These are phyloP conservation scores for Pneumocystis carinii DNA, from an alignment of 1,139 yeast genomes.

Conservation along the genomic window DNA sequence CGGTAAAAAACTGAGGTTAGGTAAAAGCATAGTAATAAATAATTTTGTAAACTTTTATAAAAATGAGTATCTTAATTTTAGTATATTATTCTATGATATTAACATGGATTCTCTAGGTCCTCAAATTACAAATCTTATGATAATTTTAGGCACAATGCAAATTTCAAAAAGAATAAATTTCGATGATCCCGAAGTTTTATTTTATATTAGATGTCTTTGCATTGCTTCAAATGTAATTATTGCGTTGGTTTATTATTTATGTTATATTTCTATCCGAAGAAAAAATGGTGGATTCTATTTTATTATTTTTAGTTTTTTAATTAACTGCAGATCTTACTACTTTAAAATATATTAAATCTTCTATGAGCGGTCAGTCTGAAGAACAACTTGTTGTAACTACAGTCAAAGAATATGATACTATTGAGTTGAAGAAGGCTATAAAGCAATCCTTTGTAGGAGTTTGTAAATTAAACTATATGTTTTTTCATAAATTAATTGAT, in stretches of 20 bases:
- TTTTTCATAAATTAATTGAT: background rate
- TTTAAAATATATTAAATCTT: constrained; percentile 77
- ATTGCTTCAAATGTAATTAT: constrained; percentile 51
- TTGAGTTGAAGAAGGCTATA: constrained; percentile 7
- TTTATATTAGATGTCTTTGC: constrained; percentile 67
- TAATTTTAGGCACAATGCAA: constrained; percentile 97
- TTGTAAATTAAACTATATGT: background rate
- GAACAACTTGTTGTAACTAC: constrained; percentile 73
- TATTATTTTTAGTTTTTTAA: constrained; percentile 3
- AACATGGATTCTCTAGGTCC: background rate
- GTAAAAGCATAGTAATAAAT: too few relatives aligned
- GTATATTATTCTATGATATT: background rate
- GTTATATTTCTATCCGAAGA: constrained; percentile 44
- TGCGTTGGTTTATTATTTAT: constrained; percentile 48
- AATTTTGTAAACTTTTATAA: background rate
- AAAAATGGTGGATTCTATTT: constrained; percentile 41
- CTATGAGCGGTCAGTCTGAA: constrained; percentile 58
- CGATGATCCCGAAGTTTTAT: constrained; percentile 63
- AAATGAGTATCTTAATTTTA: background rate
- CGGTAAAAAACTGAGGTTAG: too few relatives aligned
- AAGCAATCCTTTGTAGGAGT: constrained; percentile 56
- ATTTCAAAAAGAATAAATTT: constrained; percentile 78
- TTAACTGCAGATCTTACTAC: constrained; percentile 49
- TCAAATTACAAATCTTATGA: constrained; percentile 39
- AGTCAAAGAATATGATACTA: constrained; percentile 70